Evolutionary conservation across 106 monocot genomes (phyloP), one percentile per base, ranked within the genome.

Genomic region (Dendrobium huoshanense): DNA sequence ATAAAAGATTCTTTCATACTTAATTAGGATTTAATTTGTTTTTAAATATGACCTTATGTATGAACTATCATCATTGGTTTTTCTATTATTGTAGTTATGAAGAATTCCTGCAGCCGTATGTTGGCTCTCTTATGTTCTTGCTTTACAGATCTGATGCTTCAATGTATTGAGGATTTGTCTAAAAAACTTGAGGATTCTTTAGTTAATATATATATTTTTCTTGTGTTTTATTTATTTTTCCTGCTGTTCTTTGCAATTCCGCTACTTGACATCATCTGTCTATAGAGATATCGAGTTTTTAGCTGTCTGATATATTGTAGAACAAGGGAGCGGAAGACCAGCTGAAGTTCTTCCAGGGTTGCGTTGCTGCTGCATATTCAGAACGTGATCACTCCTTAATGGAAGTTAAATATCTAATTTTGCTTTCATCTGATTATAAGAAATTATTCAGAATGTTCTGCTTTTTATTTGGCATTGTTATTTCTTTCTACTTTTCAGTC

Each of bases 321-420:
- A 99, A 95, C 87, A 93, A 84, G 37, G 99, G 95, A 83, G 86
- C 84, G 74, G 95, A 93, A 81, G 91, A 93, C 45, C 99, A 99
- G 85, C 72, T 99, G 58, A 99, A 90, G 58, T 99, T 99, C 78
- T 99, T 95, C 80, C 99, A 99, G 73, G 87, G 87, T 74, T 87
- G 91, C 80, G 82, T 99, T 83, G 99, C 95, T 78, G 80, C 89
- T 73, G 93, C 95, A 87, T 99, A 91, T 85, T 73, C 95, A 77
- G 95, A 99, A 85, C 83, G 99, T 78, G 99, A 99, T 82, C 82
- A 91, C 51, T 84, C 92, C 70, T 25, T 95, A 84, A 90, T 99
- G 89, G 95, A 99, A 95, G 99, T 95, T 78, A 48, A 42, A 25
- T 9, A 22, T 47, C 70, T 73, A 48, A 18, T 65, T 29, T 55